Base-by-base conservation (phyloP, 2,329 filamentous ascomycete species). In the Colletotrichum somersetense region DNA sequence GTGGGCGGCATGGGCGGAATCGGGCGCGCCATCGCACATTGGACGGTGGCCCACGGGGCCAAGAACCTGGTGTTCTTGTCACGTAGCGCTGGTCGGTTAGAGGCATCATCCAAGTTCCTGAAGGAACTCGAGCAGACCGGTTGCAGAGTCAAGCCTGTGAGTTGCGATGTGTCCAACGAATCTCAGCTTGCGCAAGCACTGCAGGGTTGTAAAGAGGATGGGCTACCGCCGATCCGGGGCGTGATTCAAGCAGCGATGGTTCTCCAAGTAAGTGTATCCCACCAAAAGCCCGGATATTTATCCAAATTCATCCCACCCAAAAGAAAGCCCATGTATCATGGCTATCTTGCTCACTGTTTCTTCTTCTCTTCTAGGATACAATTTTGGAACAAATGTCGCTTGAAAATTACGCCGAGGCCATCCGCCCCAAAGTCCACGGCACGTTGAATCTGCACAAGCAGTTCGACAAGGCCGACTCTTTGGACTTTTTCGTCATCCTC, bases 321-420 rank as follows among this genome's bases (percentile, higher is more conserved):
- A n/a, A n/a, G n/a, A n/a, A n/a, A n/a, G n/a, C n/a, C n/a, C n/a
- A n/a, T n/a, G n/a, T n/a, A n/a, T n/a, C n/a, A n/a, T n/a, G n/a
- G n/a, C n/a, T n/a, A n/a, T n/a, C n/a, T n/a, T n/a, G n/a, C n/a
- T n/a, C n/a, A n/a, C n/a, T n/a, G n/a, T 20, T 46, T n/a, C 10
- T 46, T 46, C 2, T 20, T 46, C 10, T 46, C 6, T 26, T 77
- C 3, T 23, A 73, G 35, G 56, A 59, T 1, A 76, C 85, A 0
- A 88, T 87, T 67, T 79, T 83, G 38, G 38, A 40, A n/a, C 83
- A 83, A 72, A 88, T 89, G 86, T 80, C 79, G 0, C 82, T 80
- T 66, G 76, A 79, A 0, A 79, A 84, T 61, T 89, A 86, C 84
- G n/a, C n/a, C n/a, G n/a, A n/a, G n/a, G n/a, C n/a, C n/a, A n/a